Percentiles rank a stretch among this genome's conserved stretches.
Evolutionary conservation across 140 eudicot species (phyloP).

Genomic region (Ambrosia hybrid): DNA sequence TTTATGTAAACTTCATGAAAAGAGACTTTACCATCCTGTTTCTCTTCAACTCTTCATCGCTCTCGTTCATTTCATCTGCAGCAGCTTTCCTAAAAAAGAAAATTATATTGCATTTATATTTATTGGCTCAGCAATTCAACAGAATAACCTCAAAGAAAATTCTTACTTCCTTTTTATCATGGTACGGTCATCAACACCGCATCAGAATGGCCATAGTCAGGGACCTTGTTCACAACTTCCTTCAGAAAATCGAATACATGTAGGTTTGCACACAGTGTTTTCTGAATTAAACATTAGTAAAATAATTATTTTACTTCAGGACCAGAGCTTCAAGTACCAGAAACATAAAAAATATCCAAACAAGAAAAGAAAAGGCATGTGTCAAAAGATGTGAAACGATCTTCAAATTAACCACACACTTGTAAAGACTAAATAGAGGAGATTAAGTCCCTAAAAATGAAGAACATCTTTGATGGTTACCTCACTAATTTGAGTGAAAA

Average conservation of each 20-base stretch:
- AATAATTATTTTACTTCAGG: neutral
- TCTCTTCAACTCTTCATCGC: conserved; percentile 82
- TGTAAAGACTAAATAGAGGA: too few species aligned
- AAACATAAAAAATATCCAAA: neutral
- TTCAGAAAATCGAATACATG: conserved; percentile 85
- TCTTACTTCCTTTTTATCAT: conserved; percentile 70
- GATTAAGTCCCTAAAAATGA: too few species aligned
- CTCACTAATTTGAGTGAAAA: too few species aligned
- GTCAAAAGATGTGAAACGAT: too few species aligned
- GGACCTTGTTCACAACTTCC: conserved; percentile 92
- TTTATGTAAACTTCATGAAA: neutral
- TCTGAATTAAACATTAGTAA: conserved; percentile 38
- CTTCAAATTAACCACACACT: too few species aligned
- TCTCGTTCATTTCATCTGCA: conserved; percentile 59
- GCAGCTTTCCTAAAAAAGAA: conserved; percentile 61
- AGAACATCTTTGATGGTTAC: too few species aligned
- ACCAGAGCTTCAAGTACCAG: neutral
- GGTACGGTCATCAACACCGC: conserved; percentile 62
- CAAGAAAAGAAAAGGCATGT: too few species aligned
- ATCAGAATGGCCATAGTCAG: conserved; percentile 88
- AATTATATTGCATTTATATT: neutral
- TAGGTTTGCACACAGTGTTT: conserved; percentile 91
- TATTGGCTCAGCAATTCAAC: neutral
- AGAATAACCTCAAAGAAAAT: neutral
- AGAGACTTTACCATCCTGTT: conserved; percentile 52